Conservation (phyloP, 2,329 filamentous ascomycete genomes). For the Colletotrichum limetticola region DNA sequence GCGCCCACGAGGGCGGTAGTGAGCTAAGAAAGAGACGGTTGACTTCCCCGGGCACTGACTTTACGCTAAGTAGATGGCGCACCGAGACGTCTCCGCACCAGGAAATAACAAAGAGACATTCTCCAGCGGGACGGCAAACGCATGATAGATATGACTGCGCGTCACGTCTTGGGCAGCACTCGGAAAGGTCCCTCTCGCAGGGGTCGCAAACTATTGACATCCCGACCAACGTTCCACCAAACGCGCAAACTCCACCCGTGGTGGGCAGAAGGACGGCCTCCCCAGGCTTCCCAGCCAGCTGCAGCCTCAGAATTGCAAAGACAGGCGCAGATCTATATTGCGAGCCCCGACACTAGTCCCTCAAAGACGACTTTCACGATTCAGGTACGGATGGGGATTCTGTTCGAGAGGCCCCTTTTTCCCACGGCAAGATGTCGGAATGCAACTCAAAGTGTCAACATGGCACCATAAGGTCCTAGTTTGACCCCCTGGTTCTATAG, state of each 20-base stretch:
- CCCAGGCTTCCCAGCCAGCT: not conserved
- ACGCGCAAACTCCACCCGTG: not conserved
- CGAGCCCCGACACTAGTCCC: not conserved
- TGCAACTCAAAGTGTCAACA: slow-evolving; percentile 4
- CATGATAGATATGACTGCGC: not conserved
- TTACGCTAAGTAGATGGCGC: not conserved
- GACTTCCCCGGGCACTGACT: not conserved
- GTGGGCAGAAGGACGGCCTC: not conserved
- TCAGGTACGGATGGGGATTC: not conserved
- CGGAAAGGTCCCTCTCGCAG: not conserved
- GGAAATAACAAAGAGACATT: not conserved
- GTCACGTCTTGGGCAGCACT: not conserved
- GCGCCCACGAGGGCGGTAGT: not conserved
- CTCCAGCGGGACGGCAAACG: not conserved
- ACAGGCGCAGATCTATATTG: not conserved
- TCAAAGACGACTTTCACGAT: not conserved
- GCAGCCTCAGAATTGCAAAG: not conserved
- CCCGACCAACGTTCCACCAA: slow-evolving; percentile 4
- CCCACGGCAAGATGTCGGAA: not conserved
- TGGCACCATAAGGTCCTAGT: not conserved
- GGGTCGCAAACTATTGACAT: not conserved
- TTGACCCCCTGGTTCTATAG: not conserved
- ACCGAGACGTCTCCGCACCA: not conserved
- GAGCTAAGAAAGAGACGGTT: not conserved
- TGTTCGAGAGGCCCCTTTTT: not conserved